phyloP scores from a whole-genome alignment of 257 asterid species.

The Lavandula angustifolia region DNA sequence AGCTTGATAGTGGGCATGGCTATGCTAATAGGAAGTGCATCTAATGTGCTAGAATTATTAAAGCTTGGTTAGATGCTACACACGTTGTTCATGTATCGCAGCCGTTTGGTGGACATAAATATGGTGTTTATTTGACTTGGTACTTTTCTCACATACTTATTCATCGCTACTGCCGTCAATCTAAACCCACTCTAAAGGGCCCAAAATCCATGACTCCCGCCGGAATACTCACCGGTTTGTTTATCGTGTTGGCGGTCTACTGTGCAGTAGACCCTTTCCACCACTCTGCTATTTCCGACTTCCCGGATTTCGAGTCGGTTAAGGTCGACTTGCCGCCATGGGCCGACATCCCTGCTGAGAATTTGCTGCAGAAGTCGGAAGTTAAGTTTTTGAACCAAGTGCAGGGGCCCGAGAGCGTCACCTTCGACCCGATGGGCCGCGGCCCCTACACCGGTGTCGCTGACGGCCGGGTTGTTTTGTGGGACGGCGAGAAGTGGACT shows the following conservation, averaged over 20 bases:
- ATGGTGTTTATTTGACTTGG: no score
- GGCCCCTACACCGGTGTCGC: conserved; percentile 96
- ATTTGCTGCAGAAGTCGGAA: conserved; percentile 81
- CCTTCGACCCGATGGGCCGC: conserved; percentile 77
- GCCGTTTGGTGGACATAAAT: no score
- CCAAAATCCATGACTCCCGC: conserved; percentile 41
- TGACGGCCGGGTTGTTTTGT: conserved; percentile 81
- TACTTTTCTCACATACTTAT: no score
- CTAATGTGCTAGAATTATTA: no score
- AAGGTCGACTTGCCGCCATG: conserved; percentile 70
- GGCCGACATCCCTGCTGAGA: conserved; percentile 64
- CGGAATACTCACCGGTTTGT: conserved; percentile 46
- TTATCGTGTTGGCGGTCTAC: conserved; percentile 65
- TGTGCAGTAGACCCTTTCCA: conserved; percentile 86
- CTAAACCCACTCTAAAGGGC: no score
- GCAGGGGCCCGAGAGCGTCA: conserved; percentile 92
- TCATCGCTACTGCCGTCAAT: no score
- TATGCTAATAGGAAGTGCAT: no score
- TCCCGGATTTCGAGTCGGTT: conserved; percentile 67
- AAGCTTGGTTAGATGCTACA: no score
- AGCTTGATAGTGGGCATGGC: no score
- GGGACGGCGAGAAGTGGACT: conserved; percentile 78
- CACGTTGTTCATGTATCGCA: no score
- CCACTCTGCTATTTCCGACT: conserved; percentile 62
- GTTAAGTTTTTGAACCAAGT: conserved; percentile 71